phyloP scores from a whole-genome alignment of 257 asterid genomes.

The Coffea eugenioides region DNA sequence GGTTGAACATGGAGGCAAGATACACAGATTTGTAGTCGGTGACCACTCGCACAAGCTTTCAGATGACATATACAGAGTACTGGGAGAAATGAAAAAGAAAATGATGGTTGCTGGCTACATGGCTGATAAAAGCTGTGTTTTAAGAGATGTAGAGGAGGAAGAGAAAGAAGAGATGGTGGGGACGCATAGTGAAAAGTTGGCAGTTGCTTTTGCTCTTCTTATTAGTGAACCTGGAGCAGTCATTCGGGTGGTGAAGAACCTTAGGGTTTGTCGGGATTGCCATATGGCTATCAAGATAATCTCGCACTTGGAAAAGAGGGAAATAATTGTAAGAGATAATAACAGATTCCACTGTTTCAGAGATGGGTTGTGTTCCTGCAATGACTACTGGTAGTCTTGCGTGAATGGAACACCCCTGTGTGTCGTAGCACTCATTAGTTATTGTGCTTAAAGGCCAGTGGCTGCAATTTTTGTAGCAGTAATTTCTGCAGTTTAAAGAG shows the following conservation, averaged over 20 bases:
- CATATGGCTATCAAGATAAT: constrained; percentile 60
- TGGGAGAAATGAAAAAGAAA: constrained; percentile 39
- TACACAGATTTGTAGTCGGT: constrained; percentile 51
- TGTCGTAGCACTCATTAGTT: too few relatives aligned
- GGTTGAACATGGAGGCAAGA: constrained; percentile 52
- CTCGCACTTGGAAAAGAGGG: constrained; percentile 47
- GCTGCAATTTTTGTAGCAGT: neutral
- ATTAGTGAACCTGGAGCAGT: constrained; percentile 41
- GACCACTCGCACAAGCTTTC: constrained; percentile 45
- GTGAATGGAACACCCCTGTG: neutral
- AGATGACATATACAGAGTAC: constrained; percentile 33
- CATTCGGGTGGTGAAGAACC: constrained; percentile 61
- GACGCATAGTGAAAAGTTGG: constrained; percentile 60
- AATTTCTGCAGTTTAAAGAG: too few relatives aligned
- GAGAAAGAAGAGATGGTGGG: constrained; percentile 69
- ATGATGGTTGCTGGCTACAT: constrained; percentile 45
- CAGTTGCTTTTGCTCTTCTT: constrained; percentile 56
- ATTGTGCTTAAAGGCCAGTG: neutral
- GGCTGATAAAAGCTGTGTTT: constrained; percentile 49
- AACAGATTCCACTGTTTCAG: constrained; percentile 58
- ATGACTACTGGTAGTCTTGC: constrained; percentile 58
- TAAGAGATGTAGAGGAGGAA: constrained; percentile 69
- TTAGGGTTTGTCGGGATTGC: constrained; percentile 69
- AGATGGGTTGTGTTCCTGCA: constrained; percentile 60
- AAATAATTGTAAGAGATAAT: constrained; percentile 62